Evolutionary conservation across 2,329 filamentous ascomycete genomes (phyloP).

Genomic region (Penicillium sclerotiorum): DNA sequence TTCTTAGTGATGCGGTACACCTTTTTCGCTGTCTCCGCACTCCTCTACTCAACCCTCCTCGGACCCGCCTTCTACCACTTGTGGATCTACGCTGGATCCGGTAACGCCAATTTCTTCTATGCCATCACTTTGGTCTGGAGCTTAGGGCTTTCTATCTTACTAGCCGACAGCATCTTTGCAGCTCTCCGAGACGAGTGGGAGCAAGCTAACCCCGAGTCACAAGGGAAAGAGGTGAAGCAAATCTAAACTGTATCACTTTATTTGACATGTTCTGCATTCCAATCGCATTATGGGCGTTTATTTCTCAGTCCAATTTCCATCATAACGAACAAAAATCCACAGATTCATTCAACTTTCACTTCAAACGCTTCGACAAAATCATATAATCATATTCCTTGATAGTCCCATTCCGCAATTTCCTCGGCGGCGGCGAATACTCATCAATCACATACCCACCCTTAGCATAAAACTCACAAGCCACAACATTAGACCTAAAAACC

Average conservation of each 20-base stretch:
- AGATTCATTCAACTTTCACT: neutral
- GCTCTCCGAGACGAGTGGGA: constrained; percentile 93
- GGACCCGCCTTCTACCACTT: constrained; percentile 95
- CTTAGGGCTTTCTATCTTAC: constrained; percentile 79
- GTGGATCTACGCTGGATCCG: constrained; percentile 97
- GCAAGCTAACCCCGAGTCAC: constrained; percentile 84
- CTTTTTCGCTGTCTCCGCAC: constrained; percentile 78
- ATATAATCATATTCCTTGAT: constrained; percentile 55
- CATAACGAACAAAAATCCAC: neutral
- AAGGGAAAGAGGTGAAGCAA: constrained; percentile 82
- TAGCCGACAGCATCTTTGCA: constrained; percentile 87
- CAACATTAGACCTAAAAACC: constrained; percentile 57
- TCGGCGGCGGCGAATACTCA: constrained; percentile 55
- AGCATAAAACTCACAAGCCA: constrained; percentile 54
- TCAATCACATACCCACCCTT: constrained; percentile 56
- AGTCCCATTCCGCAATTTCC: constrained; percentile 52
- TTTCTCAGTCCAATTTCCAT: too few species aligned
- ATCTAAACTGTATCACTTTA: constrained; percentile 57
- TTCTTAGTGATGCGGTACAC: constrained; percentile 81
- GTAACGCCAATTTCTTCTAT: constrained; percentile 99
- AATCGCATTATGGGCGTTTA: constrained; percentile 3
- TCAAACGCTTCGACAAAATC: constrained; percentile 54
- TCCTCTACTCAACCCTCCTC: constrained; percentile 85
- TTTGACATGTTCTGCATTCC: constrained; percentile 6
- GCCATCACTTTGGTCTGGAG: constrained; percentile 99